phyloP scores from a whole-genome alignment of 352 stramenopile species.

The Phytophthora aleatoria region DNA sequence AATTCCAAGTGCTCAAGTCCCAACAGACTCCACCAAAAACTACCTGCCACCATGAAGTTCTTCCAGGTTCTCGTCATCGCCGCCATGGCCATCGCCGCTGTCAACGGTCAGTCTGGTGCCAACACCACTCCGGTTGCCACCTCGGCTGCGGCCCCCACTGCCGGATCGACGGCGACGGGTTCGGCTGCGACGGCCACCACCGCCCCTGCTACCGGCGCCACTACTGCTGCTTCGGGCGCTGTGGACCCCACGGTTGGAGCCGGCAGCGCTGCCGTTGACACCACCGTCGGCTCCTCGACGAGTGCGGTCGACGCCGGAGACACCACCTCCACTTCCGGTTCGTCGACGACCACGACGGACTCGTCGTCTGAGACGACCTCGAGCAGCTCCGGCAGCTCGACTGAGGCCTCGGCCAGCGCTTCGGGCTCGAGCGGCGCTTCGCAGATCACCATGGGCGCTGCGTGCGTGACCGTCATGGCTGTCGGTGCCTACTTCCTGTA shows the following conservation, averaged over 20 bases:
- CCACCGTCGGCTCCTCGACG: constrained; percentile 18
- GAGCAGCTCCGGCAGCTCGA: constrained; percentile 8
- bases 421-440: constrained; percentile 31
- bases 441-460: constrained; percentile 31
- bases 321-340: not conserved
- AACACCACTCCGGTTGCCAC: constrained; percentile 14
- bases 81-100: constrained; percentile 28
- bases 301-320: constrained; percentile 6
- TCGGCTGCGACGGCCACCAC: constrained; percentile 4
- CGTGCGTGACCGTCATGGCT: constrained; percentile 21
- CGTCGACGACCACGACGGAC: constrained; percentile 20
- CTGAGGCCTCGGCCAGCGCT: constrained; percentile 19
- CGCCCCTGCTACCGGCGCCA: constrained; percentile 1
- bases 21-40: constrained; percentile 10
- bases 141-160: constrained; percentile 1
- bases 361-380: constrained; percentile 21
- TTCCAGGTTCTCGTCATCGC: constrained; percentile 36
- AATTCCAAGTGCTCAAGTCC: constrained; percentile 30
- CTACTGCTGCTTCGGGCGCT: constrained; percentile 15
- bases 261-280: constrained; percentile 15
- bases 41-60: constrained; percentile 35
- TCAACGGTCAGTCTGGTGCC: constrained; percentile 28
- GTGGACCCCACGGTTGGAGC: constrained; percentile 18
- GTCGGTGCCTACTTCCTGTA: constrained; percentile 39
- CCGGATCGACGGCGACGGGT: constrained; percentile 1